phyloP scores from a whole-genome alignment of 768 basidiomycete species.

The Lyophyllum decastes region DNA sequence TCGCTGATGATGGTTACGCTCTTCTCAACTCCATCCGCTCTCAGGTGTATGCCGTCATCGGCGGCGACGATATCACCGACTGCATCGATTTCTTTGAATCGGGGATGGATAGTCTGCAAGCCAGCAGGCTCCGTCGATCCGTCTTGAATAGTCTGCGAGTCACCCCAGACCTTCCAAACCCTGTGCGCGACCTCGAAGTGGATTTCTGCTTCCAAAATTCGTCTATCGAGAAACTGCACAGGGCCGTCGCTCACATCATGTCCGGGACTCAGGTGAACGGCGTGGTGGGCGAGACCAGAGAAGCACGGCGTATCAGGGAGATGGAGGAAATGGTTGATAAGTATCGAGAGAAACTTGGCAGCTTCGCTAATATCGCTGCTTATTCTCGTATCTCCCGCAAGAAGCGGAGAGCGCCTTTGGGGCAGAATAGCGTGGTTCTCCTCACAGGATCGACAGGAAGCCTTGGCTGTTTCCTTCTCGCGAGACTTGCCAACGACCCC shows the following conservation, averaged over 20 bases:
- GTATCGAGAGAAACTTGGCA: conserved; percentile 17
- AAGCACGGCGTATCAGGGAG: conserved; percentile 18
- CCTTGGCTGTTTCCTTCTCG: conserved; percentile 34
- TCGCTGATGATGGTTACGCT: conserved; percentile 17
- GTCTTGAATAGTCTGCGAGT: conserved; percentile 25
- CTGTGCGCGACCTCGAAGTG: conserved; percentile 20
- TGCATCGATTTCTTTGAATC: conserved; percentile 37
- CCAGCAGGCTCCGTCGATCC: conserved; percentile 32
- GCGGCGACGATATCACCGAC: conserved; percentile 21
- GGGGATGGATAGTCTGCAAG: conserved; percentile 43
- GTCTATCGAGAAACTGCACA: conserved; percentile 25
- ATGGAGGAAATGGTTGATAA: conserved; percentile 32
- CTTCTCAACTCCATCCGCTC: conserved; percentile 22
- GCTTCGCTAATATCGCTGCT: conserved; percentile 12
- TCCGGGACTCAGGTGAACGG: conserved; percentile 10
- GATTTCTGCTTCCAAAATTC: conserved; percentile 34
- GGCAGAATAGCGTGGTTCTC: conserved; percentile 26
- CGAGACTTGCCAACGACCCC: conserved; percentile 26
- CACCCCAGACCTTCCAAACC: conserved; percentile 19
- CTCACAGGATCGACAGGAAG: conserved; percentile 41
- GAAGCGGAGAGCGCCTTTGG: conserved; percentile 5
- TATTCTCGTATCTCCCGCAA: conserved; percentile 12
- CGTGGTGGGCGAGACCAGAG: conserved; percentile 4
- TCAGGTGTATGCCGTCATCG: conserved; percentile 23
- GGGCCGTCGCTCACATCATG: conserved; percentile 22